Evolutionary conservation across 129 eudicot species (phyloP), one percentile per base, ranked within the genome.

Genomic region (Ambrosia trifida): DNA sequence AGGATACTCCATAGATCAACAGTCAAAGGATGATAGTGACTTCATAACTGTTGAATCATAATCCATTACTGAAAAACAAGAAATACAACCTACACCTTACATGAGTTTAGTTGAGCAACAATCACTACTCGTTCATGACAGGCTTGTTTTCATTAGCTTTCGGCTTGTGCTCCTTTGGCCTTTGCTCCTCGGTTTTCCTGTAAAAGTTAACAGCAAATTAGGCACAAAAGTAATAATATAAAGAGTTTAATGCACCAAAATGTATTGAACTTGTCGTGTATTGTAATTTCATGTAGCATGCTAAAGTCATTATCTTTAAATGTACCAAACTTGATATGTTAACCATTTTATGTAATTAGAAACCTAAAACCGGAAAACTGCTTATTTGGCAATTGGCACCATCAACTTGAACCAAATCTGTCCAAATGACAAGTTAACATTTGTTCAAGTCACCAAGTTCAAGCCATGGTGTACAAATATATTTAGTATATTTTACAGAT

Each of bases 61-160:
- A 46, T 32, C 36, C 18, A 4, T 5, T 24, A 12, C 18, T 16
- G 14, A 35, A 18, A 46, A 18, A 44, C 31, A 14, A 69, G 8
- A 54, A 47, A 62, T 4, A 58, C 18, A 8, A 16, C 70, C 5
- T 47, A 52, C n/a, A 7, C 76, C 57, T 69, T 69, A 61, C 76
- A 77, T 24, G 76, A 8, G 8, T 70, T 18, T 40, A 50, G 31
- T 33, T 64, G 10, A 40, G 20, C 4, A 61, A 63, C 71, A 14
- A 14, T 12, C 66, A 41, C 32, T 70, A 89, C 74, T 89, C 96
- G 13, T 75, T 86, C 96, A 89, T 91, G 11, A 91, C 96, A 68
- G 96, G 97, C 79, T 91, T 91, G 71, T 91, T 91, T 68, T 91
- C 97, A 31, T 73, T 91, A 49, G 94, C 97, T 78, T 91, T 91